Evolutionary conservation across 148 eudicot species (phyloP), one percentile per base, ranked within the genome.

Genomic region (Camellia sinensis): DNA sequence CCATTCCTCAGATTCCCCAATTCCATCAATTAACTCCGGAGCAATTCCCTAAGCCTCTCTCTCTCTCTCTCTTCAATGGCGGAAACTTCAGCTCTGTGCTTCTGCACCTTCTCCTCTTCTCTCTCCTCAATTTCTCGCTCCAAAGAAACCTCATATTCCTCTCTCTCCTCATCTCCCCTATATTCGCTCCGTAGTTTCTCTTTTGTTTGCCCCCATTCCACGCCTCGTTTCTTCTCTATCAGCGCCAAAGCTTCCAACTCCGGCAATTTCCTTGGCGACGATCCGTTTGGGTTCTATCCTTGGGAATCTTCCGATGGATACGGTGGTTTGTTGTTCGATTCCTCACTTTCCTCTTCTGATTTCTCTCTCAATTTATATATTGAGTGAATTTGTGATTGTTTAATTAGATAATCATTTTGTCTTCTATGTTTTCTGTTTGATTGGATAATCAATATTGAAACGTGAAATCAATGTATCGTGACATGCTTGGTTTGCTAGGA

Each of bases 251-350:
- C 91, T 1, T 87, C 90, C 41, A 52, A 67, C 78, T 80, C 84
- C 0, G 77, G 84, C 40, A 61, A 81, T 61, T 83, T 79, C 74
- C 76, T 76, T 64, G 83, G 85, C 21, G 93, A 92, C 56, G 89
- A 87, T 75, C 77, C 75, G 1, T 91, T 84, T 68, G 90, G 97
- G 13, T 81, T 82, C 45, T 93, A 82, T 60, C 97, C 97, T 7
- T 93, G 97, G 97, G 91, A 93, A 21, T 87, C 93, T 11, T 15
- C 82, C 29, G 82, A 82, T 57, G 72, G 53, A 0, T 74, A 86
- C 71, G 74, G 81, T 19, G 85, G 88, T 85, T 81, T 40, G 11
- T 43, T 67, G n/a, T 43, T 57, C 17, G 17, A 53, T 41, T 22
- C 12, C 12, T 53, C 15, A 48, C n/a, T 17, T 65, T 5, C 9